Base-by-base conservation (phyloP, 164 flowering plant genomes). In the Kingdonia uniflora region DNA sequence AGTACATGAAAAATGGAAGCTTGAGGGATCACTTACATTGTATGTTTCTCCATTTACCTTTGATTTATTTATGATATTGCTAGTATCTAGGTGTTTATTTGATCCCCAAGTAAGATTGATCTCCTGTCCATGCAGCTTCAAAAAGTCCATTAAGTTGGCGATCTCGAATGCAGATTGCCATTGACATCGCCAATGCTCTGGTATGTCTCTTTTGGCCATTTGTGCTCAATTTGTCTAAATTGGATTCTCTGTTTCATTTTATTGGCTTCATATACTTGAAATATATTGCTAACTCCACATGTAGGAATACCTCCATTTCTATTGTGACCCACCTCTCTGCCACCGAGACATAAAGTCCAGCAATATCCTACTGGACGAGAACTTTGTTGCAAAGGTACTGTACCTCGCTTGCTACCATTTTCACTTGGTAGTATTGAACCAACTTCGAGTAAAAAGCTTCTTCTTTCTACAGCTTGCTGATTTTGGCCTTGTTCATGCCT, bases 291-390 rank as follows among this genome's bases (percentile, higher is more conserved):
- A 49, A 55, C 61, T 46, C 42, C 20, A 45, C 45, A 6, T 76
- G 73, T 84, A 94, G 99, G 99, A 94, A 61, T 94, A 94, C 63
- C 94, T 94, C 56, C 99, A 94, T 71, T 87, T 76, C 66, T 94
- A 89, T 60, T 94, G 99, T 64, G 81, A 94, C 67, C 99, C 97
- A 49, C 96, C 99, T 62, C 76, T 89, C 48, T 94, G 96, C 63
- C 99, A 89, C 75, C 67, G 99, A 71, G 99, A 94, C 73, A 82
- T 89, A 24, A 89, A 94, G 64, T 85, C 99, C 38, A 89, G 99
- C 84, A 94, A 94, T 60, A 94, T 89, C 63, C 65, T 94, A 65
- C 72, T 94, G 39, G 97, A 85, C 64, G 95, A 78, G 63, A 77
- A 80, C 56, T 81, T 81, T 58, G 86, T 78, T 19, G 99, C 96